A percentile compares a stretch with the other conserved stretches of the same genome.
Conservation (phyloP, 352 stramenopile genomes). For the Plasmopara muralis region DNA sequence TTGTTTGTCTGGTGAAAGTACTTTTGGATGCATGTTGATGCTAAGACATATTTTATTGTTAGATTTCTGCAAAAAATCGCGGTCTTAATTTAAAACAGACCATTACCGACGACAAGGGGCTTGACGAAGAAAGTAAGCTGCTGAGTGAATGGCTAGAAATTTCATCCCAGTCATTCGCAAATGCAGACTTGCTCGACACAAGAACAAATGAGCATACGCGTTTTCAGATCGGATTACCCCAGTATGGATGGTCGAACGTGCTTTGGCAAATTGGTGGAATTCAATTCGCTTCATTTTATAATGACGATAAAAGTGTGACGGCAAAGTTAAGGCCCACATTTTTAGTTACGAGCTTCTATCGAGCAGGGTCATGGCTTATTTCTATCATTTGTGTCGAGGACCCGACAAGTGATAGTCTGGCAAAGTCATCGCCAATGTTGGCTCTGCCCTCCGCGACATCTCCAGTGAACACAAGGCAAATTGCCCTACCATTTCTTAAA, state of each 20-base stretch:
- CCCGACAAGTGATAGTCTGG: constrained; percentile 17
- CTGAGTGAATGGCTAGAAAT: constrained; percentile 35
- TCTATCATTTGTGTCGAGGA: constrained; percentile 62
- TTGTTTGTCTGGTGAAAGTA: neutral
- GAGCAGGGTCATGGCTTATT: constrained; percentile 65
- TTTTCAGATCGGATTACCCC: constrained; percentile 60
- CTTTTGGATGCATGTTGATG: neutral
- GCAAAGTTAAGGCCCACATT: constrained; percentile 32
- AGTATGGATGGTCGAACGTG: constrained; percentile 67
- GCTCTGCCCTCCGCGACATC: constrained; percentile 15
- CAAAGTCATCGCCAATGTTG: constrained; percentile 9
- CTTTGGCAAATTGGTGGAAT: constrained; percentile 79
- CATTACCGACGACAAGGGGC: constrained; percentile 1
- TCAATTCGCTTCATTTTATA: constrained; percentile 66
- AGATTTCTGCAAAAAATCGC: constrained; percentile 14
- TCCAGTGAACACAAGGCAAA: constrained; percentile 4
- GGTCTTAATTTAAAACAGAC: constrained; percentile 4
- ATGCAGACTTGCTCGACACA: neutral
- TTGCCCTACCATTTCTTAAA: constrained; percentile 23
- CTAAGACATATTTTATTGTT: constrained; percentile 2
- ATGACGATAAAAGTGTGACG: constrained; percentile 6
- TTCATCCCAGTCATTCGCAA: constrained; percentile 14
- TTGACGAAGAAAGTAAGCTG: constrained; percentile 5
- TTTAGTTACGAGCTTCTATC: constrained; percentile 59
- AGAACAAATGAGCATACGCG: constrained; percentile 24